Conservation (phyloP, 352 stramenopile genomes). For the Phytophthora cactorum region DNA sequence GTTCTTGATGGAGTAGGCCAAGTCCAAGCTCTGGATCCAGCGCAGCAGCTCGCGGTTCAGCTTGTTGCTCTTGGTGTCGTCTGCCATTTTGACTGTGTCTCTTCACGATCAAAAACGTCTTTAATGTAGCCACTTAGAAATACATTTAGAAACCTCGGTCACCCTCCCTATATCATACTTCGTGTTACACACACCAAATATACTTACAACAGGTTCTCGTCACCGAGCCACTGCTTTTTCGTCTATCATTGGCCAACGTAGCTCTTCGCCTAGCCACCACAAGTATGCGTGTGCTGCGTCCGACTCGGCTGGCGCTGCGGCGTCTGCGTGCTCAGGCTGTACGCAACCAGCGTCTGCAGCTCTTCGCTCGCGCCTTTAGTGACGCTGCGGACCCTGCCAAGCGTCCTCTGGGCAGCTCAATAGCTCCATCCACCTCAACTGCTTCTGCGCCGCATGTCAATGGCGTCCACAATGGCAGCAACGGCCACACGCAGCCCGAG, state of each 20-base stretch:
- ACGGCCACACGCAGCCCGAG: conserved; percentile 11
- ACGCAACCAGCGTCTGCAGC: conserved; percentile 31
- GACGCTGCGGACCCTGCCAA: conserved; percentile 43
- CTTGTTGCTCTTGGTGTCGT: conserved; percentile 60
- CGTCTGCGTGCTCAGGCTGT: conserved; percentile 29
- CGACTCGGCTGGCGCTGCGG: conserved; percentile 48
- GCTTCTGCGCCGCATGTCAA: conserved; percentile 22
- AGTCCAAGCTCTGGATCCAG: conserved; percentile 94
- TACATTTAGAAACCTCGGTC: neutral
- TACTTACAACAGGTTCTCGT: too few relatives aligned
- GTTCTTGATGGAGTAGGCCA: conserved; percentile 95
- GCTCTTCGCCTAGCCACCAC: conserved; percentile 23
- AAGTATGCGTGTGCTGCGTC: conserved; percentile 43
- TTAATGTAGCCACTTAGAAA: conserved; percentile 3
- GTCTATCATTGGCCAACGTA: conserved; percentile 39
- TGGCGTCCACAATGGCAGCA: conserved; percentile 22
- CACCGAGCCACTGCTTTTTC: conserved; percentile 8
- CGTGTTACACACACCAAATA: neutral
- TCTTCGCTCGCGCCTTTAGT: conserved; percentile 54
- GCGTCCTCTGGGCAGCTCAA: neutral
- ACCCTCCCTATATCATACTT: neutral
- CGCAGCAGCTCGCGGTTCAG: conserved; percentile 90
- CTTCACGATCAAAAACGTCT: conserved; percentile 23
- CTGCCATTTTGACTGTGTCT: conserved; percentile 12
- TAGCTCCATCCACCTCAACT: conserved; percentile 1